A percentile compares a stretch with the other conserved stretches of the same genome.
Evolutionary conservation across 345 rosid genomes (phyloP).

Genomic region (Gossypium rotundifolium): DNA sequence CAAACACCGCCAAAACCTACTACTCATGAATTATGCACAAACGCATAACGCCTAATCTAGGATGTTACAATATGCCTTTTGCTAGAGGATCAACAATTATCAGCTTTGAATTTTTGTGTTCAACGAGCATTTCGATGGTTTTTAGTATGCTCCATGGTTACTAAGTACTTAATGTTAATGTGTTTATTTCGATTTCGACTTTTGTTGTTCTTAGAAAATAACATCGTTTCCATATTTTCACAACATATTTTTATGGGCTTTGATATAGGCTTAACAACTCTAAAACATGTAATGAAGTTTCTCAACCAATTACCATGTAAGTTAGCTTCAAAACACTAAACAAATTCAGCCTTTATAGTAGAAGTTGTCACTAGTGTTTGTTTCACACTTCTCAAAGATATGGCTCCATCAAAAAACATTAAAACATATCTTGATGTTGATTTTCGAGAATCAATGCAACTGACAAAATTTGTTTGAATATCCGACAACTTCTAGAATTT

Average conservation of each 20-base stretch:
- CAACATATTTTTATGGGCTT: background rate
- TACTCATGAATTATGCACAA: too few species aligned
- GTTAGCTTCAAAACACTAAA: background rate
- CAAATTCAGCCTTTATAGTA: background rate
- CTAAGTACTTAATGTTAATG: background rate
- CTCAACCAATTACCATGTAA: background rate
- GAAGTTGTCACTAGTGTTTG: background rate
- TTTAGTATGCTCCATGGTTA: background rate
- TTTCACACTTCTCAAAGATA: background rate
- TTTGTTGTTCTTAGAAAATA: background rate
- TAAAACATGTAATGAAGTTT: background rate
- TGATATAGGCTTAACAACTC: background rate
- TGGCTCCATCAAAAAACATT: background rate
- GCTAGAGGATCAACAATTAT: background rate
- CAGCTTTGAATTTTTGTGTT: background rate
- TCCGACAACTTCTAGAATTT: background rate
- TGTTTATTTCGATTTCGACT: background rate
- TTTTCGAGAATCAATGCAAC: background rate
- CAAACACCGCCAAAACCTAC: too few species aligned
- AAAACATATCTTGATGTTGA: background rate
- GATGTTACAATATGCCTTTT: background rate
- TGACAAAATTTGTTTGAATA: background rate
- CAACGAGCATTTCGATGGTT: background rate
- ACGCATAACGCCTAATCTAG: too few species aligned
- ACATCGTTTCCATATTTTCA: background rate